Percentiles rank a stretch among this genome's conserved stretches.
phyloP scores from a whole-genome alignment of 2,329 filamentous ascomycete species.

The Neoscytalidium dimidiatum region DNA sequence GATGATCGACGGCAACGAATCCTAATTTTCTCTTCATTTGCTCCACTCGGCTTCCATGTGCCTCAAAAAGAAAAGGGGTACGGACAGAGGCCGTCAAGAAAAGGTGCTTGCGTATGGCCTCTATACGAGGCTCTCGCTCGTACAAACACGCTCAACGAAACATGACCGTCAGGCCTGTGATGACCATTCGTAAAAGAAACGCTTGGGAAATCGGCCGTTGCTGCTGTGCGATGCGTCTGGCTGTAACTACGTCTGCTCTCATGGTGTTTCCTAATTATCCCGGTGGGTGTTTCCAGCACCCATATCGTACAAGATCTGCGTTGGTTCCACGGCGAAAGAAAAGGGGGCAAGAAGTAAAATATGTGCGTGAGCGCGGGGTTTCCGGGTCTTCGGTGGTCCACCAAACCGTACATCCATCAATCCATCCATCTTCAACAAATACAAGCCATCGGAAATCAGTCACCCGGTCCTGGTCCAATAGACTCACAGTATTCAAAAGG shows the following conservation, averaged over 20 bases:
- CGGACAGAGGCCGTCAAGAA: too few relatives aligned
- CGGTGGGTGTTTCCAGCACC: background rate
- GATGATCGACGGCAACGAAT: too few relatives aligned
- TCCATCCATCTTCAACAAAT: background rate
- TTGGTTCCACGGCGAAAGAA: background rate
- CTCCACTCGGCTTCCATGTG: too few relatives aligned
- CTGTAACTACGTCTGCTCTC: background rate
- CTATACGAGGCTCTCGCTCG: too few relatives aligned
- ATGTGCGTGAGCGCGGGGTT: constrained; percentile 2
- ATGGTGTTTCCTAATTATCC: background rate
- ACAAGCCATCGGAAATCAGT: background rate
- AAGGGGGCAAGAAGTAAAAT: background rate
- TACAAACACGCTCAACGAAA: too few relatives aligned
- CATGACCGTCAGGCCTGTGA: too few relatives aligned
- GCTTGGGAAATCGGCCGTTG: background rate
- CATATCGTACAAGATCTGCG: background rate
- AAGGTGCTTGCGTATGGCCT: too few relatives aligned
- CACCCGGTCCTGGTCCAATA: background rate
- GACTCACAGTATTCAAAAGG: background rate
- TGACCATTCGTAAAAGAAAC: too few relatives aligned
- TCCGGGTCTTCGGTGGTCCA: background rate
- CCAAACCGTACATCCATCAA: background rate
- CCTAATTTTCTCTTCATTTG: too few relatives aligned
- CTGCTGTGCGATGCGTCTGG: background rate
- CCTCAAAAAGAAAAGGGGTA: too few relatives aligned